Evolutionary conservation across 2,329 filamentous ascomycete genomes (phyloP).

Genomic region (Mycosphaerella sp.): DNA sequence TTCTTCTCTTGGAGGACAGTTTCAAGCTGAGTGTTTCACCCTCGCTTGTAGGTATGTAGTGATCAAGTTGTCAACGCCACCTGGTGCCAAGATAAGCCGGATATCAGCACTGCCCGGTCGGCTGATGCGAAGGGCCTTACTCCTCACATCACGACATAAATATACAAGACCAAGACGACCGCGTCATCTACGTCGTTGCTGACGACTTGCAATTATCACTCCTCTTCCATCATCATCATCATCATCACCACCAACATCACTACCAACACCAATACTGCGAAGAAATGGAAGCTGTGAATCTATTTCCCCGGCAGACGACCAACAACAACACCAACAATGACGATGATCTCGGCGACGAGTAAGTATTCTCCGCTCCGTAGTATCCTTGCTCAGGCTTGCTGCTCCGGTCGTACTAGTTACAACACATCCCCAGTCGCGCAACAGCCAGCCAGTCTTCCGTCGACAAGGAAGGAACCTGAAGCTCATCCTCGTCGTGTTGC

Average conservation of each 20-base stretch:
- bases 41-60: no score
- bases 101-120: no score
- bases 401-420: background rate
- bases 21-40: no score
- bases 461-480: no score
- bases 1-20: no score
- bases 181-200: no score
- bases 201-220: no score
- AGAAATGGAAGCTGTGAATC: background rate
- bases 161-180: background rate
- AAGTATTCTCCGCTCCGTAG: background rate
- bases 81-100: no score
- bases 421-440: background rate
- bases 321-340: conserved; percentile 3
- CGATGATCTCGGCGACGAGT: background rate
- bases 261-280: background rate
- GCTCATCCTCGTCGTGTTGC: background rate
- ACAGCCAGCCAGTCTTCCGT: no score
- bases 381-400: background rate
- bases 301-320: background rate
- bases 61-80: no score
- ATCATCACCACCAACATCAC: background rate
- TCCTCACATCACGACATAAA: no score
- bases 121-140: no score
- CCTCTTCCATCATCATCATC: background rate